Evolutionary conservation across 768 basidiomycete genomes (phyloP).

Genomic region (Podaxis carcinomalis): DNA sequence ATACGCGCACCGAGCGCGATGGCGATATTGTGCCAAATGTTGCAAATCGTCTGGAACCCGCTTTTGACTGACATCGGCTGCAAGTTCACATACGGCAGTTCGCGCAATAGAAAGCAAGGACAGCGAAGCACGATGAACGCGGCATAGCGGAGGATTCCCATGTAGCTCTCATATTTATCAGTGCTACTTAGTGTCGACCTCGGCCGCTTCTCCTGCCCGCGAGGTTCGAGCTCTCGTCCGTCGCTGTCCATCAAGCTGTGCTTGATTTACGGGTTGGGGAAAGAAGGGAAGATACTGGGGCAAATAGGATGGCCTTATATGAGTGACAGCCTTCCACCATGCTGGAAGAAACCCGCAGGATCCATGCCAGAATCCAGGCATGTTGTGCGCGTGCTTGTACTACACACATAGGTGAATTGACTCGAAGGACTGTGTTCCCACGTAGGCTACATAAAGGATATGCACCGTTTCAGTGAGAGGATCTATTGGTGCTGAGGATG

Average conservation of each 20-base stretch:
- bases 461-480: too few species aligned
- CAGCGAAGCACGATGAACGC: not conserved
- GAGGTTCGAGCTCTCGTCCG: not conserved
- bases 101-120: not conserved
- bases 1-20: not conserved
- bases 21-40: slow-evolving; percentile 3
- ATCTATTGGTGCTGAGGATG: too few species aligned
- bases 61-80: not conserved
- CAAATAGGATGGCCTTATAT: not conserved
- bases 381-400: too few species aligned
- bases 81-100: not conserved
- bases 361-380: too few species aligned
- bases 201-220: not conserved
- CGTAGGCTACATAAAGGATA: too few species aligned
- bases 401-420: too few species aligned
- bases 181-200: not conserved
- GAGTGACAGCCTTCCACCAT: not conserved
- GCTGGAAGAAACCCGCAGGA: not conserved
- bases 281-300: not conserved
- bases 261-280: not conserved
- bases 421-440: too few species aligned
- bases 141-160: not conserved
- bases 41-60: not conserved
- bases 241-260: not conserved
- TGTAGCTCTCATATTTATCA: not conserved